Percentiles rank a stretch among this genome's conserved stretches.
Evolutionary conservation across 306 rosid species (phyloP).

Genomic region (Castanopsis chinensis): DNA sequence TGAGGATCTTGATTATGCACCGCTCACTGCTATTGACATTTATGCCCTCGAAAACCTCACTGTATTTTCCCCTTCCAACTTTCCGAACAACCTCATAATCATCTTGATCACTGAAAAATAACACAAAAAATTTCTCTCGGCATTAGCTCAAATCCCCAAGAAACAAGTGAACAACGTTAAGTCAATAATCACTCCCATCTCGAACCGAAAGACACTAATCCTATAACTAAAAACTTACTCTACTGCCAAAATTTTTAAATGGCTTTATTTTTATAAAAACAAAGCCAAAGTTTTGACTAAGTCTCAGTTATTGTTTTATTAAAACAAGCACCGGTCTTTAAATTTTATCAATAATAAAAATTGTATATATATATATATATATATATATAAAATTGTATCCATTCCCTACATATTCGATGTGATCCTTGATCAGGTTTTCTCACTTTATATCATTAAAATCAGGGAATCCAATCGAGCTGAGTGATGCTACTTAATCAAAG

Average conservation of each 20-base stretch:
- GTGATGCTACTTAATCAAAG: not conserved
- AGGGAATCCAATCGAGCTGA: conserved; percentile 29
- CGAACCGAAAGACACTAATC: not conserved
- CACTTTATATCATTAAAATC: not conserved
- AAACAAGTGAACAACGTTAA: not conserved
- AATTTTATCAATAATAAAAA: not conserved
- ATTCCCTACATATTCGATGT: conserved; percentile 17
- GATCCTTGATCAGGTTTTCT: conserved; percentile 4
- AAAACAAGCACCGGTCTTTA: not conserved
- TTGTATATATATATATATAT: no score
- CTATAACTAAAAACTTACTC: conserved; percentile 1
- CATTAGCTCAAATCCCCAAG: no score
- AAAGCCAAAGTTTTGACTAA: not conserved
- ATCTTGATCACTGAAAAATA: conserved; percentile 73
- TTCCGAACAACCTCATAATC: conserved; percentile 96
- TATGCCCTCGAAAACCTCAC: conserved; percentile 96
- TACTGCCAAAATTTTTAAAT: no score
- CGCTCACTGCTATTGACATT: conserved; percentile 82
- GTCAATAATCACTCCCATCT: not conserved
- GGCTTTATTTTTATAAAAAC: not conserved
- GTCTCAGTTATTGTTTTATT: not conserved
- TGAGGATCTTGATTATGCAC: conserved; percentile 93
- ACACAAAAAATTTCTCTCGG: not conserved
- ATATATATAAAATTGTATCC: not conserved
- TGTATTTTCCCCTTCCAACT: conserved; percentile 98